Evolutionary conservation across 192 early-diverging fungal genomes (phyloP), one percentile per base, ranked within the genome.

Genomic region (Pilobolus umbonatus): DNA sequence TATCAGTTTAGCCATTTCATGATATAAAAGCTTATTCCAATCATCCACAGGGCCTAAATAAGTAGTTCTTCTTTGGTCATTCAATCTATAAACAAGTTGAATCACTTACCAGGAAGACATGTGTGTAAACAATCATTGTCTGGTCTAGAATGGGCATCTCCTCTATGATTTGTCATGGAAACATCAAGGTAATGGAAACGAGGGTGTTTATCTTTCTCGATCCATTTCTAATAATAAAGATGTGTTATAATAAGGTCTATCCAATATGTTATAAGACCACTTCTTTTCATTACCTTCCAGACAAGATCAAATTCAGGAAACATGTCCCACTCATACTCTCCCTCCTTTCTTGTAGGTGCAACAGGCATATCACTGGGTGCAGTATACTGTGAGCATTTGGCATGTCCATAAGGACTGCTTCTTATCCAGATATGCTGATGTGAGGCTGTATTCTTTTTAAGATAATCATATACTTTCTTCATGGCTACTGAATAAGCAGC

Each of bases 1-100:
- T 14, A 35, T 38, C 5, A 39, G 31, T 40, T 45, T 52, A 17
- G 61, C 30, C 10, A 70, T 64, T 55, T 70, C 68, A 49, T 64
- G 61, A 46, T 48, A 59, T 26, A 70, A 39, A 17, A 64, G 44
- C 35, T 64, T 49, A 34, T 70, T 70, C 68, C 68, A 70, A 21
- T 60, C 56, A 34, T 70, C 68, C 24, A 70, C 62, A 30, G 68
- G 68, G 9, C 68, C n/a, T n/a, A n/a, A n/a, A n/a, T n/a, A n/a
- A n/a, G 54, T 57, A 39, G 17, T 12, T 4, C 12, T 43, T 34
- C 0, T 32, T 26, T 22, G 35, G 21, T 24, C 17, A 51, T 14
- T 5, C 30, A 4, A 31, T 51, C 9, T 28, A 30, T 7, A 25
- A 14, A 5, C 7, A 15, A 5, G 3, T 28, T 34, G 22, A 15